Evolutionary conservation across 306 rosid genomes (phyloP).

Genomic region (Cercis canadensis): DNA sequence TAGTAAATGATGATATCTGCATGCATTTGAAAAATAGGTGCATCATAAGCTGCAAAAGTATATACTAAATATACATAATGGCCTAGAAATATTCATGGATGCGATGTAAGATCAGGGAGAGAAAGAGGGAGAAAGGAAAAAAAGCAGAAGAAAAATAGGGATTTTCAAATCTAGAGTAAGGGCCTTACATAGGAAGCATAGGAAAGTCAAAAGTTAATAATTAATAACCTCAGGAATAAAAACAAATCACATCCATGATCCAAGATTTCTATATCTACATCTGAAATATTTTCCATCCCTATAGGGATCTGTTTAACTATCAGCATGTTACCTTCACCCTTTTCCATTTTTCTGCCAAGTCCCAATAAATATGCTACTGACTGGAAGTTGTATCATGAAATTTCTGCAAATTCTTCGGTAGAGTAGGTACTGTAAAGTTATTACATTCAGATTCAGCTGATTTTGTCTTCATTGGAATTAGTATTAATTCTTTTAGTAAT

Average conservation of each 20-base stretch:
- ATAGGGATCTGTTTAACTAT: too few relatives aligned
- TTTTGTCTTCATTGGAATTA: neutral
- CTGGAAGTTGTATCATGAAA: conserved; percentile 1
- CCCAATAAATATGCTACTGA: neutral
- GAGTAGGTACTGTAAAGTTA: neutral
- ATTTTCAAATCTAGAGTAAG: too few relatives aligned
- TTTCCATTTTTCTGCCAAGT: neutral
- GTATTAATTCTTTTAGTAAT: conserved; percentile 13
- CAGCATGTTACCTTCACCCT: neutral
- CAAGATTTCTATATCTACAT: too few relatives aligned
- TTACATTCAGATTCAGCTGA: neutral
- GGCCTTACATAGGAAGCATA: too few relatives aligned
- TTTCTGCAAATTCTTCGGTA: neutral
- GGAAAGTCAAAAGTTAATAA: too few relatives aligned
- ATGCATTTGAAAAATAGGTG: neutral
- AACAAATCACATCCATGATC: too few relatives aligned
- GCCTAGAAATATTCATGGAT: neutral
- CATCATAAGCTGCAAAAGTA: neutral
- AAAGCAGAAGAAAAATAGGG: too few relatives aligned
- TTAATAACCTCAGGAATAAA: too few relatives aligned
- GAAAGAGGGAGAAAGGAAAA: too few relatives aligned
- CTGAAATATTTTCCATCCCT: too few relatives aligned
- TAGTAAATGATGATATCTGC: neutral
- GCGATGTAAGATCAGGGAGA: too few relatives aligned
- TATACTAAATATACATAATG: neutral